A percentile compares a stretch with the other conserved stretches of the same genome.
Conservation (phyloP, 1,284 basidiomycete genomes). For the Xerocomus cyaneibrunnescens region DNA sequence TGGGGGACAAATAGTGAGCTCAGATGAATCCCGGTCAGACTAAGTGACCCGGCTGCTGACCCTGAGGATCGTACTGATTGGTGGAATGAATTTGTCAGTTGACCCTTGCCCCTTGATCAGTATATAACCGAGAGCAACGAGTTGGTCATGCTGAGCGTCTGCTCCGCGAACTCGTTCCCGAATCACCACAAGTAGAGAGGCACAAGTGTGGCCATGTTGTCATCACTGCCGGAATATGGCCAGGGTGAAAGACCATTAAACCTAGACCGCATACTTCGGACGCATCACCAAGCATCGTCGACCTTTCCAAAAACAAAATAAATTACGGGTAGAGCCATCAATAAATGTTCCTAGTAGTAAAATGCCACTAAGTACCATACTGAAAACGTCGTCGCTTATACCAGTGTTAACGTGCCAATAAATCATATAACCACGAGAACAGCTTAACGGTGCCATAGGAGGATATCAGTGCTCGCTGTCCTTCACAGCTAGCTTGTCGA, state of each 20-base stretch:
- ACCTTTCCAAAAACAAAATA: not conserved
- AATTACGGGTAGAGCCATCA: not conserved
- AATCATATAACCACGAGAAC: not conserved
- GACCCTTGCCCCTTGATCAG: not conserved
- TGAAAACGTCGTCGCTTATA: not conserved
- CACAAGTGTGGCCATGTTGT: not conserved
- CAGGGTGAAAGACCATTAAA: not conserved
- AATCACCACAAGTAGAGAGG: not conserved
- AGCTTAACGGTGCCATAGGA: not conserved
- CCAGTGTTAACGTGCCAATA: not conserved
- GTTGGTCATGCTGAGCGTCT: not conserved
- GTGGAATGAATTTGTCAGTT: not conserved
- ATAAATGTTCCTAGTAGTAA: not conserved
- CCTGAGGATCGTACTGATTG: not conserved
- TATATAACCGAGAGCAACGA: not conserved
- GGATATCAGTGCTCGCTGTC: not conserved
- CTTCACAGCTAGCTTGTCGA: conserved; percentile 19
- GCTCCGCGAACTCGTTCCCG: not conserved
- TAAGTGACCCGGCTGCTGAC: not conserved
- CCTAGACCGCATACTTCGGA: not conserved
- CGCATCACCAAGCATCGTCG: not conserved
- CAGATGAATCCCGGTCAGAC: not conserved
- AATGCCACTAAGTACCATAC: not conserved
- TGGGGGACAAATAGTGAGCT: not conserved
- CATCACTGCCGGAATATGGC: not conserved